Percentiles rank a stretch among this genome's conserved stretches.
Conservation (phyloP, 148 eudicot genomes). For the Limonium bicolor region DNA sequence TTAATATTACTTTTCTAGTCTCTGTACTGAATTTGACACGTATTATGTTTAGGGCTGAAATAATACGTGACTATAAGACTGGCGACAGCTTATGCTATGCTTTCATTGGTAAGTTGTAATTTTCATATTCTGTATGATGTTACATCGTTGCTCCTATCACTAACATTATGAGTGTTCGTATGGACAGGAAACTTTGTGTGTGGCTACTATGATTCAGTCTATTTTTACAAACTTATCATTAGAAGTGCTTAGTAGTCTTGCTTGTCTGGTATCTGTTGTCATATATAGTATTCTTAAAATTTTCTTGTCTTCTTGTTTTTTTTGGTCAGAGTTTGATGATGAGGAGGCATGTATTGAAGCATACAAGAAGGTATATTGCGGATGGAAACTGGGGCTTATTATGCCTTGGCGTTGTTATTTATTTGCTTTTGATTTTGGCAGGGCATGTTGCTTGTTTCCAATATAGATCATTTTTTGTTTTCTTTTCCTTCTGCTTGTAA, state of each 20-base stretch:
- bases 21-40: no score
- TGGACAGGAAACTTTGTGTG: no score
- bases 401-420: neutral
- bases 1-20: no score
- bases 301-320: slow-evolving; percentile 1
- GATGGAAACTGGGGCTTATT: neutral
- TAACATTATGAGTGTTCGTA: neutral
- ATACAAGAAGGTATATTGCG: slow-evolving; percentile 58
- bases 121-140: neutral
- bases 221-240: no score
- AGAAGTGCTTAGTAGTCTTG: no score
- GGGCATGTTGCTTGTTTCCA: neutral
- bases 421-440: neutral
- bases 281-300: neutral
- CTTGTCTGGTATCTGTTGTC: neutral
- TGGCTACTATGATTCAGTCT: no score
- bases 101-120: slow-evolving; percentile 54
- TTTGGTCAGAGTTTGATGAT: slow-evolving; percentile 62
- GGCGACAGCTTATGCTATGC: slow-evolving; percentile 97
- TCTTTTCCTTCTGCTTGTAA: no score
- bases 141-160: neutral
- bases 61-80: slow-evolving; percentile 84
- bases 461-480: no score
- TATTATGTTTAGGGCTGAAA: slow-evolving; percentile 94
- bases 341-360: slow-evolving; percentile 79